phyloP scores from a whole-genome alignment of 2,329 filamentous ascomycete species.

The Monosporascus sp. region DNA sequence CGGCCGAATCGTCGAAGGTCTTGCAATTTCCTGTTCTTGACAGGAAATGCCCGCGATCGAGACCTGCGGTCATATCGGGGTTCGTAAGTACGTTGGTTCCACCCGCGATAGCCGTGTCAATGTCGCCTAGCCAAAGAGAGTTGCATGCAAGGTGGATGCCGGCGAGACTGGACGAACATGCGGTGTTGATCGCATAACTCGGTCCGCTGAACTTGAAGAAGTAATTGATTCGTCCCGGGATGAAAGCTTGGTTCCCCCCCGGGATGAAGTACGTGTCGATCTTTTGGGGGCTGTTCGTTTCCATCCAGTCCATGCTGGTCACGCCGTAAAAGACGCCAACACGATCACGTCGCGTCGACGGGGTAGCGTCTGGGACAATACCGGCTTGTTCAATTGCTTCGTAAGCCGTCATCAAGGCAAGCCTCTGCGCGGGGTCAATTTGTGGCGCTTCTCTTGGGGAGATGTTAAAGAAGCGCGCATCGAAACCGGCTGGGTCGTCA shows the following conservation, averaged over 20 bases:
- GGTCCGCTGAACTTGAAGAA: slow-evolving; percentile 29
- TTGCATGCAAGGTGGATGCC: slow-evolving; percentile 38
- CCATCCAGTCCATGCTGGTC: slow-evolving; percentile 42
- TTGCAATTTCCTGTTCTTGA: slow-evolving; percentile 42
- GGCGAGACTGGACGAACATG: slow-evolving; percentile 24
- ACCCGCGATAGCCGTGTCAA: slow-evolving; percentile 59
- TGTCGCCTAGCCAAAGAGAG: slow-evolving; percentile 56
- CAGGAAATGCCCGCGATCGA: slow-evolving; percentile 59
- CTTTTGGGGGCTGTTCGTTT: slow-evolving; percentile 58
- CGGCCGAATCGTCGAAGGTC: slow-evolving; percentile 36
- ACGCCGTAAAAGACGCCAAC: slow-evolving; percentile 17
- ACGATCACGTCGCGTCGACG: slow-evolving; percentile 10
- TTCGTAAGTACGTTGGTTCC: slow-evolving; percentile 60
- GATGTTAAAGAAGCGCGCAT: slow-evolving; percentile 19
- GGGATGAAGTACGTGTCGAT: slow-evolving; percentile 39
- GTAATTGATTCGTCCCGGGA: slow-evolving; percentile 32
- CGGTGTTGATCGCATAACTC: slow-evolving; percentile 24
- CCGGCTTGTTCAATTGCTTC: slow-evolving; percentile 62
- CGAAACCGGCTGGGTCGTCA: slow-evolving; percentile 16
- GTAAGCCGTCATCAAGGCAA: slow-evolving; percentile 60
- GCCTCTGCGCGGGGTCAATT: slow-evolving; percentile 60
- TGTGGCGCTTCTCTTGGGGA: slow-evolving; percentile 17
- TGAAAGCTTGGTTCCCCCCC: slow-evolving; percentile 29
- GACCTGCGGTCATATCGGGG: slow-evolving; percentile 57
- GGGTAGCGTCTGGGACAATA: slow-evolving; percentile 13